phyloP scores from a whole-genome alignment of 768 basidiomycete species.

The Russula sp. region DNA sequence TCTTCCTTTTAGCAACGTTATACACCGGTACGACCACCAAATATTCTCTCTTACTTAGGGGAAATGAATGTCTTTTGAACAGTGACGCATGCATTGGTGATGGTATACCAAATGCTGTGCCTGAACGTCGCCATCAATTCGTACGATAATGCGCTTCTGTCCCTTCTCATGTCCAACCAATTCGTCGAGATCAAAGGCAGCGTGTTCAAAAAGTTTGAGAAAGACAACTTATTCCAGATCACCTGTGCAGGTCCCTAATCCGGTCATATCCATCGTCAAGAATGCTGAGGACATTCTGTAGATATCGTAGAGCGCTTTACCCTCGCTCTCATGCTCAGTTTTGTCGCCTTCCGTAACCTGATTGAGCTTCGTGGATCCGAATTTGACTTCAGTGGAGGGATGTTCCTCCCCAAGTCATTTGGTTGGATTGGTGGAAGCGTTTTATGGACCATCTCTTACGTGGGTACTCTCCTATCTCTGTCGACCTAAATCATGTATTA shows the following conservation, averaged over 20 bases:
- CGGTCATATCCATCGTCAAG: background rate
- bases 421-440: conserved; percentile 78
- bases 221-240: conserved; percentile 97
- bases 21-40: conserved; percentile 63
- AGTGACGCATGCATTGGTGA: conserved; percentile 90
- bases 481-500: conserved; percentile 1
- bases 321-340: conserved; percentile 80
- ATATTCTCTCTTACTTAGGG: background rate
- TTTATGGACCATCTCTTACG: conserved; percentile 85
- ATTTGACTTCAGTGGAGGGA: conserved; percentile 66
- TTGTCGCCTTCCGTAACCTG: conserved; percentile 90
- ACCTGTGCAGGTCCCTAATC: conserved; percentile 81
- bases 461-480: conserved; percentile 35
- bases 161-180: conserved; percentile 92
- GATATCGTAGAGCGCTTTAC: conserved; percentile 98
- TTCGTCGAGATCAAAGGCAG: conserved; percentile 99
- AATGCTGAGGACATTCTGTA: conserved; percentile 28
- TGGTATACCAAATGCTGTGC: conserved; percentile 92
- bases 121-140: conserved; percentile 98
- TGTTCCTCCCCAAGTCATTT: conserved; percentile 75
- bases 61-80: background rate
- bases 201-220: conserved; percentile 99
- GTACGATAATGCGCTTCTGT: conserved; percentile 92
- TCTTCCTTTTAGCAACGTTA: conserved; percentile 71
- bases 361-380: conserved; percentile 91